These are phyloP conservation scores for Erodium moschatum DNA, from an alignment of 441 rosid species.

Conservation along the genomic window DNA sequence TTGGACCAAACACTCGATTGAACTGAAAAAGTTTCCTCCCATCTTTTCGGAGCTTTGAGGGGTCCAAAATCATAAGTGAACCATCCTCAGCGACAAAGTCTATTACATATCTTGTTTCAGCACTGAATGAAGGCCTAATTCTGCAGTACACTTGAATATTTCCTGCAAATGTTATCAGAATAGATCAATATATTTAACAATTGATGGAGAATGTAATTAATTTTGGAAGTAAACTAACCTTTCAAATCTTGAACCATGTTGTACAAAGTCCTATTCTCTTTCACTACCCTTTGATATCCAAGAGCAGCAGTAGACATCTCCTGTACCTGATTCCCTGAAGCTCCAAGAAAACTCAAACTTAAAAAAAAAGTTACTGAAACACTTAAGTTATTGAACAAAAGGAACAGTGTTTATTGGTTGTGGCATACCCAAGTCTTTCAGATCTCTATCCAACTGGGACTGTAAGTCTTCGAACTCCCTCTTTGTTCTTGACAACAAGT, in stretches of 20 bases:
- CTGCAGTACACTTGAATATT: constrained; percentile 87
- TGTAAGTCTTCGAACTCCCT: constrained; percentile 59
- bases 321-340: constrained; percentile 55
- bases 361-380: not conserved
- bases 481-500: constrained; percentile 44
- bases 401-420: not conserved
- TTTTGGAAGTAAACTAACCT: constrained; percentile 26
- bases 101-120: constrained; percentile 37
- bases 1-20: constrained; percentile 61
- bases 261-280: constrained; percentile 71
- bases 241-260: constrained; percentile 96
- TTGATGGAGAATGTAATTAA: not conserved
- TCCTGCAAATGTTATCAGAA: constrained; percentile 37
- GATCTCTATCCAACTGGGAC: constrained; percentile 46
- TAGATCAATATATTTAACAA: constrained; percentile 1
- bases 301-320: constrained; percentile 77
- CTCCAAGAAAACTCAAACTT: not conserved
- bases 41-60: constrained; percentile 52
- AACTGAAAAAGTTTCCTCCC: constrained; percentile 73
- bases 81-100: constrained; percentile 69
- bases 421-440: constrained; percentile 51
- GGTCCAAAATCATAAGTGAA: constrained; percentile 63
- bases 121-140: constrained; percentile 51
- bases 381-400: not conserved
- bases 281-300: constrained; percentile 70